phyloP scores from a whole-genome alignment of 495 filamentous ascomycete genomes.

The Annulohypoxylon stygium region DNA sequence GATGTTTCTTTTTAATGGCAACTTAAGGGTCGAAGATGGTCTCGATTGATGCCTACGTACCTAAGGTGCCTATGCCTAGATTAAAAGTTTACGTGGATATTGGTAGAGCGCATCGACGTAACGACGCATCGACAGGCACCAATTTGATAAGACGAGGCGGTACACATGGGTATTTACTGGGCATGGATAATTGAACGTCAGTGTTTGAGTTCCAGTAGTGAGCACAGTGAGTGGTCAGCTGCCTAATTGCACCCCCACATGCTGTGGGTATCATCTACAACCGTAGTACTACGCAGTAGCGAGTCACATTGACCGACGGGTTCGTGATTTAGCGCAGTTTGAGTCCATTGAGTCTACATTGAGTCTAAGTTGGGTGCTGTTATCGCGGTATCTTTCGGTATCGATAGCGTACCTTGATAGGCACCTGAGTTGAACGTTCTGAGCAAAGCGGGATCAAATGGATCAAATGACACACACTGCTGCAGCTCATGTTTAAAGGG shows the following conservation, averaged over 20 bases:
- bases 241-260: slow-evolving; percentile 42
- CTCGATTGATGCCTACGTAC: slow-evolving; percentile 10
- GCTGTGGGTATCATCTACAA: slow-evolving; percentile 5
- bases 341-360: no score
- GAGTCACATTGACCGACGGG: slow-evolving; percentile 35
- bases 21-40: neutral
- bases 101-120: neutral
- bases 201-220: slow-evolving; percentile 12
- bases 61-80: slow-evolving; percentile 5
- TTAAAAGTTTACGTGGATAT: slow-evolving; percentile 16
- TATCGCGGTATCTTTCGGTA: slow-evolving; percentile 45
- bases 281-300: neutral
- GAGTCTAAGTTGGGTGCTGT: slow-evolving; percentile 5
- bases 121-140: neutral
- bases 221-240: slow-evolving; percentile 37
- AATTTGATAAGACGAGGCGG: slow-evolving; percentile 15
- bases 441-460: slow-evolving; percentile 42
- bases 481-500: slow-evolving; percentile 38
- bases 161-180: neutral
- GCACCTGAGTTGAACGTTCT: slow-evolving; percentile 10
- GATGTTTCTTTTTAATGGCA: neutral
- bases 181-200: neutral
- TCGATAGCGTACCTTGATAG: slow-evolving; percentile 42
- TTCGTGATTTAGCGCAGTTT: slow-evolving; percentile 28
- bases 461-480: slow-evolving; percentile 48